Evolutionary conservation across 1,284 basidiomycete genomes (phyloP), one percentile per base, ranked within the genome.

Genomic region (Puccinia coronata): DNA sequence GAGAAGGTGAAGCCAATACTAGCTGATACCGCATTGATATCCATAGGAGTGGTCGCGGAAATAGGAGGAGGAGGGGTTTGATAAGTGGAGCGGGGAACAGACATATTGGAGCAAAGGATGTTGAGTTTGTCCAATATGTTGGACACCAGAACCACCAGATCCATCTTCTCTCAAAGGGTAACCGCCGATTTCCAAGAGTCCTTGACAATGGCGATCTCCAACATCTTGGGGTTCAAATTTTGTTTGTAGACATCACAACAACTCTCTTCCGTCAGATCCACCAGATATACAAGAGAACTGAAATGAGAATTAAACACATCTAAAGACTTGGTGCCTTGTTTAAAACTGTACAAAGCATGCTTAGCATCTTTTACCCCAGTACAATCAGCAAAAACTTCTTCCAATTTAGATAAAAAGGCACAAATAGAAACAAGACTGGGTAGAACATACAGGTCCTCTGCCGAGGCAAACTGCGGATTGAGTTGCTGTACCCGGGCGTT

Each of bases 401-500:
- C 65, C 16, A 69, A n/a, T 47, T 49, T 47, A 43, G 14, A 11
- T 34, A 69, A 14, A 47, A 69, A 69, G 25, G 39, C 18, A 5
- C n/a, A 1, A 25, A 69, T 49, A 25, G 65, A 43, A 16, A 25
- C 6, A 9, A 69, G 65, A 69, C 65, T 43, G 25, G 65, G 65
- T 1, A 69, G 25, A 9, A 69, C 9, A 47, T 25, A 69, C 2
- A 41, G 65, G 23, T 69, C 65, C 31, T 43, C 39, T 41, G 65
- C 31, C 2, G 51, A 75, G 5, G 55, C 55, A 3, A n/a, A 25
- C 3, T 72, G 53, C 31, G 72, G 36, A 39, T 23, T 41, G 5
- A 59, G 28, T 18, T 75, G 23, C 43, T 75, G 72, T 16, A 61
- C 2, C 18, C 55, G 4, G 18, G 72, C 72, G 51, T 75, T 75